These are phyloP conservation scores for Talaromyces funiculosus DNA, from an alignment of 2,329 filamentous ascomycete genomes.

Conservation along the genomic window DNA sequence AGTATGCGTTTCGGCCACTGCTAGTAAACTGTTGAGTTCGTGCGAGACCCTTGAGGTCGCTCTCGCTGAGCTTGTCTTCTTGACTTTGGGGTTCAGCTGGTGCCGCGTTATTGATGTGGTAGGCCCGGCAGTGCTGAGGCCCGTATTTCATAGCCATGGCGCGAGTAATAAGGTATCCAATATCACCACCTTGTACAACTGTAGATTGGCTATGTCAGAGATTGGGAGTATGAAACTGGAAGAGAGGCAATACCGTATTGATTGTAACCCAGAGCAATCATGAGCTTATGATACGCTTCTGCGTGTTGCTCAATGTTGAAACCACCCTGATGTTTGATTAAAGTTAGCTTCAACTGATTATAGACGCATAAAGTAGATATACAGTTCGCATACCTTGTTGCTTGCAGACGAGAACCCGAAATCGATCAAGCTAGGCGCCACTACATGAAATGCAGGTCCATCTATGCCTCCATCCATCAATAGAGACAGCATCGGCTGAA, in stretches of 20 bases:
- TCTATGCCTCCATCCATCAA: not conserved
- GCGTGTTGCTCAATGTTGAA: not conserved
- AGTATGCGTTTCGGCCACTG: not conserved
- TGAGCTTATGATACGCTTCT: not conserved
- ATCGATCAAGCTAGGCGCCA: not conserved
- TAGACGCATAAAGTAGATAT: not conserved
- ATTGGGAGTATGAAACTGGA: not conserved
- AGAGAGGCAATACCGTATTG: not conserved
- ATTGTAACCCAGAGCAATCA: not conserved
- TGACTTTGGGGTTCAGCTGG: not conserved
- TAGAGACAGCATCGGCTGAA: not conserved
- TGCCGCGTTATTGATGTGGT: not conserved
- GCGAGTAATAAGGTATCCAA: not conserved
- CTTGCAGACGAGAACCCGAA: not conserved
- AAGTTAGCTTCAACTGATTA: not conserved
- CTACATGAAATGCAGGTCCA: not conserved
- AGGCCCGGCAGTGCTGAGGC: not conserved
- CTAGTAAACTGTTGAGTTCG: not conserved
- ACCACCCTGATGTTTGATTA: not conserved
- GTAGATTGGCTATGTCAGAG: not conserved
- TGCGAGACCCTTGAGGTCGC: not conserved
- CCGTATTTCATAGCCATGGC: not conserved
- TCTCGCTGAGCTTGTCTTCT: not conserved
- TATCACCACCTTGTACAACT: not conserved
- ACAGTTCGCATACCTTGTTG: not conserved